A percentile compares a stretch with the other conserved stretches of the same genome.
phyloP scores from a whole-genome alignment of 164 flowering plant species.

The Akebia trifoliata region DNA sequence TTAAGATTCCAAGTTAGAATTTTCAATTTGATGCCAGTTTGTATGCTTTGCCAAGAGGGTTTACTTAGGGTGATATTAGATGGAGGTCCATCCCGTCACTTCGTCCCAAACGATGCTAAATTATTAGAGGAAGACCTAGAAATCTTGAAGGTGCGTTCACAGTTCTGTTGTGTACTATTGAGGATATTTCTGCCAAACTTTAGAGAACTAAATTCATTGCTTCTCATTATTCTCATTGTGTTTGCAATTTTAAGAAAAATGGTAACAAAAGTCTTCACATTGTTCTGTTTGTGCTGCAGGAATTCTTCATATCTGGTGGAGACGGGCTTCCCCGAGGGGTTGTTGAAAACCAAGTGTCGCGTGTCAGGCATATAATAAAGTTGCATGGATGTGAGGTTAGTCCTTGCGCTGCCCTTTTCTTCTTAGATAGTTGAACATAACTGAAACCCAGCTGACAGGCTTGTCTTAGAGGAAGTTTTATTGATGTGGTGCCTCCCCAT shows the following conservation, averaged over 20 bases:
- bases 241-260: neutral
- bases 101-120: slow-evolving; percentile 65
- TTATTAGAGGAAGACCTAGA: slow-evolving; percentile 87
- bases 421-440: too few species aligned
- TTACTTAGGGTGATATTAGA: slow-evolving; percentile 81
- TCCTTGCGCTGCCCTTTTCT: too few species aligned
- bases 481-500: too few species aligned
- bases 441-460: too few species aligned
- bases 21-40: neutral
- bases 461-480: too few species aligned
- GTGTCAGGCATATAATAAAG: slow-evolving; percentile 65
- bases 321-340: slow-evolving; percentile 98
- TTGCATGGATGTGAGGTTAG: slow-evolving; percentile 84
- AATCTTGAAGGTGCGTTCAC: slow-evolving; percentile 60
- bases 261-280: too few species aligned
- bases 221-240: neutral
- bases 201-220: neutral
- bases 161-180: neutral
- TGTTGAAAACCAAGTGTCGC: slow-evolving; percentile 89
- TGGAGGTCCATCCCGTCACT: slow-evolving; percentile 90
- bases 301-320: slow-evolving; percentile 96
- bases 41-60: slow-evolving; percentile 61
- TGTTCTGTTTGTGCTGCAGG: slow-evolving; percentile 34
- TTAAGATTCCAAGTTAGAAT: neutral
- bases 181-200: neutral